These are phyloP conservation scores for Debaryomycetaceae sp. DNA, from an alignment of 1,139 yeast species.

Conservation along the genomic window DNA sequence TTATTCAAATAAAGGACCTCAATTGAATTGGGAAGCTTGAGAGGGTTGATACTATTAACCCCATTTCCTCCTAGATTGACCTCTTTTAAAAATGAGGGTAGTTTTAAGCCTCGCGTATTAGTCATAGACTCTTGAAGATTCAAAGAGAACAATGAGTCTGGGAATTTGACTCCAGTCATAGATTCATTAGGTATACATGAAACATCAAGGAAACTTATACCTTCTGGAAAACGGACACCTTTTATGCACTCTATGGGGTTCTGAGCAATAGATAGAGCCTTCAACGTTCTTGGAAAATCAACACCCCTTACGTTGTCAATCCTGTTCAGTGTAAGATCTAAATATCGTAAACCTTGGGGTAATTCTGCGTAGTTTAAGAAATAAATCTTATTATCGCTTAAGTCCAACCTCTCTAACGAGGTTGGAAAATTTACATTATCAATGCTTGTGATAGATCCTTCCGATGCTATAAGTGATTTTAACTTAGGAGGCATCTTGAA, in stretches of 20 bases:
- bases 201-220: constrained; percentile 32
- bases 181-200: constrained; percentile 47
- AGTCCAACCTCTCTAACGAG: constrained; percentile 29
- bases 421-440: constrained; percentile 37
- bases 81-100: constrained; percentile 30
- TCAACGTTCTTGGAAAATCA: constrained; percentile 32
- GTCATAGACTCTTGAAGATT: constrained; percentile 48
- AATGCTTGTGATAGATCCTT: constrained; percentile 33
- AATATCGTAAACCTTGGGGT: constrained; percentile 26
- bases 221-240: constrained; percentile 42
- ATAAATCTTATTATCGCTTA: constrained; percentile 39
- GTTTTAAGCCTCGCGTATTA: constrained; percentile 42
- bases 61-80: constrained; percentile 41
- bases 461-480: constrained; percentile 28
- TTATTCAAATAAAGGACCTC: constrained; percentile 35
- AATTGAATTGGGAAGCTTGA: constrained; percentile 40
- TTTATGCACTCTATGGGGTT: constrained; percentile 46
- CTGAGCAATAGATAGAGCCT: constrained; percentile 29
- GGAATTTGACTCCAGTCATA: constrained; percentile 47
- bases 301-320: constrained; percentile 40
- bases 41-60: constrained; percentile 45
- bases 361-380: constrained; percentile 41
- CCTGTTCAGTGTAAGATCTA: constrained; percentile 41
- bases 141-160: constrained; percentile 35
- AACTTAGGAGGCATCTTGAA: constrained; percentile 39